Evolutionary conservation across 2,329 filamentous ascomycete species (phyloP), one percentile per base, ranked within the genome.

Genomic region (Colletotrichum musae): DNA sequence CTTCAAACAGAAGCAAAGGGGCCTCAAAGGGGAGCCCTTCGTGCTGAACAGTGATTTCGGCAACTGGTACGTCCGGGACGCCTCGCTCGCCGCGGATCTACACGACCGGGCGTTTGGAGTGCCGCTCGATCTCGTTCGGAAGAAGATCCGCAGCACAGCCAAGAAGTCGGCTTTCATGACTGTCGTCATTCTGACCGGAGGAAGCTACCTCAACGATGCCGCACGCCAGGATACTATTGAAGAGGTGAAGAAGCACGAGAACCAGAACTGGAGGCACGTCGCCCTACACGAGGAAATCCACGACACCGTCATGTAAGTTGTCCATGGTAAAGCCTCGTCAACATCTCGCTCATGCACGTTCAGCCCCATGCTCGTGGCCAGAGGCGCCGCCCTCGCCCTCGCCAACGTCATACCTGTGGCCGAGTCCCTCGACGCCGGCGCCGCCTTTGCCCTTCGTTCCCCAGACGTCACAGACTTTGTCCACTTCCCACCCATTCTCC

Each of bases 131-230:
- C 16, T 52, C 21, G 50, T 52, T 12, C 50, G 50, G 21, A 16
- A 52, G 12, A 52, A 52, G 13, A 52, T 52, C 3, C 16, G 45
- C 21, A 21, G 2, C n/a, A 5, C 16, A n/a, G 16, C 45, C 18
- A 48, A 21, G n/a, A 21, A 21, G n/a, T n/a, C 15, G 15, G 7
- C 2, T 10, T n/a, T n/a, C 45, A 10, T 36, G 32, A 21, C 45
- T 21, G 24, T 26, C 6, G 50, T 52, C 24, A 52, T 52, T 18
- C 45, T 48, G 7, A 32, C 50, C 12, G 50, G 50, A 21, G 50
- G 50, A 13, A 52, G 50, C 50, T 52, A 52, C 26, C 15, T n/a
- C 7, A 52, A 52, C 50, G 21, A 52, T 21, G 50, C 50, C 26
- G 50, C 50, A 16, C 50, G 16, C 24, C 13, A 16, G 9, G 50